phyloP scores from a whole-genome alignment of 2,329 filamentous ascomycete species.

The Myotisia sp. region DNA sequence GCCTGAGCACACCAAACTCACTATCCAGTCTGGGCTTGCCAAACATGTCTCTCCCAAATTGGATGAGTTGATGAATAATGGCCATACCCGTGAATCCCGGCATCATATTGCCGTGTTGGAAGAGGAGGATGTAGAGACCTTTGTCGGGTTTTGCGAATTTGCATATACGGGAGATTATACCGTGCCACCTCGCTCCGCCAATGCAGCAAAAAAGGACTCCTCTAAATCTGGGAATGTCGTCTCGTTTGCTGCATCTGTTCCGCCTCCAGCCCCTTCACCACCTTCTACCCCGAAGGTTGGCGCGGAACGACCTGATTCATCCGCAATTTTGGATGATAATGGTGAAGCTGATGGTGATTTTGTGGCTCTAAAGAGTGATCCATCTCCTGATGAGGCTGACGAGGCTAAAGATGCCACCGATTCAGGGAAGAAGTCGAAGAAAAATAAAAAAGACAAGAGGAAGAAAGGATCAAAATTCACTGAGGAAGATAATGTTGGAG shows the following conservation, averaged over 20 bases:
- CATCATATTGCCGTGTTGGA: conserved; percentile 30
- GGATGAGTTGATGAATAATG: conserved; percentile 33
- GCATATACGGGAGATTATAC: conserved; percentile 37
- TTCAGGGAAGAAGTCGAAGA: conserved; percentile 18
- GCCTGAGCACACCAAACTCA: conserved; percentile 32
- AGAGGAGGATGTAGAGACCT: conserved; percentile 36
- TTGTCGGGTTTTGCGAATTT: conserved; percentile 36
- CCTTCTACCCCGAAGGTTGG: conserved; percentile 13
- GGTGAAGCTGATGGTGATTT: conserved; percentile 2
- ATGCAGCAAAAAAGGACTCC: conserved; percentile 1
- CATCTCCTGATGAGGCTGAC: conserved; percentile 4
- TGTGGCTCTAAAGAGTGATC: conserved; percentile 3
- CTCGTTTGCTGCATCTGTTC: conserved; percentile 12
- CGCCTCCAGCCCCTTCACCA: conserved; percentile 22
- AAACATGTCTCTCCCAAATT: conserved; percentile 32
- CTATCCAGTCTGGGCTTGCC: conserved; percentile 33
- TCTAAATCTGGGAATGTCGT: conserved; percentile 4
- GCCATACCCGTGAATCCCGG: conserved; percentile 32
- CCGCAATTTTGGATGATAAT: conserved; percentile 5
- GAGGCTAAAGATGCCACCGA: conserved; percentile 14
- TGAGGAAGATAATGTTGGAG: conserved; percentile 15
- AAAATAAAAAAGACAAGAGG: conserved; percentile 18
- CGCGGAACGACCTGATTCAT: conserved; percentile 3
- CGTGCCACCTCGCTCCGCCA: conserved; percentile 19
- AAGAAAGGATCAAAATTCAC: conserved; percentile 13